Base-by-base conservation (phyloP, 495 filamentous ascomycete genomes). In the Lepidopterella palustris region DNA sequence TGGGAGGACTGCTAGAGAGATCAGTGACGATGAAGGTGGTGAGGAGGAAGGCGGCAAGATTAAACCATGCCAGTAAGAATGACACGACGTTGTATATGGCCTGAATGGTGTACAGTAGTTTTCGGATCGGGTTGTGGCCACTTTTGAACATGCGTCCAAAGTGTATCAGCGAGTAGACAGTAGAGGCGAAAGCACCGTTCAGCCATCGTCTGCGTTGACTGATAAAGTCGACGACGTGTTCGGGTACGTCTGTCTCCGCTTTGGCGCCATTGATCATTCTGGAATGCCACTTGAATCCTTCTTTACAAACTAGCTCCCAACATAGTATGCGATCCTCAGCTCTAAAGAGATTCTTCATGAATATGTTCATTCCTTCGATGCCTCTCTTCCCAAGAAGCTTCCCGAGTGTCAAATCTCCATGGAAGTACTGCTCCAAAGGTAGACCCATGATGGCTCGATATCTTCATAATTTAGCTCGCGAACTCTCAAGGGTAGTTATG, bases 261-360 rank as follows among this genome's bases (percentile, higher is more conserved):
- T 97, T 98, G 63, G 93, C 93, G 26, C 93, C 87, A 76, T 97
- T 96, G 76, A 98, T 92, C 70, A 97, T 97, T 40, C 90, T 91
- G 71, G 97, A 73, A 80, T 98, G 93, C 93, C 93, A 98, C 74
- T 97, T 98, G 50, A 90, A 93, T 60, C 93, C 93, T 23, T 92
- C 92, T 75, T 97, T 98, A 65, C 92, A 92, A 60, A 97, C 93
- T 73, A 98, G 78, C 71, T 98, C 93, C 81, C 97, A 98, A 79
- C 93, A 98, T 27, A 98, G 82, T 77, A 98, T 98, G 80, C 93
- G 91, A 86, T 98, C 93, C 78, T 98, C 93, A 75, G 93, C 93
- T 81, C 97, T 91, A 81, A 97, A 98, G 92, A 98, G 97, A 83
- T 98, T 98, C 83, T 98, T 98, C 80, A 97, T 97, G 87, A 98